These are phyloP conservation scores for Serendipita sp. DNA, from an alignment of 768 basidiomycete genomes.

Conservation along the genomic window DNA sequence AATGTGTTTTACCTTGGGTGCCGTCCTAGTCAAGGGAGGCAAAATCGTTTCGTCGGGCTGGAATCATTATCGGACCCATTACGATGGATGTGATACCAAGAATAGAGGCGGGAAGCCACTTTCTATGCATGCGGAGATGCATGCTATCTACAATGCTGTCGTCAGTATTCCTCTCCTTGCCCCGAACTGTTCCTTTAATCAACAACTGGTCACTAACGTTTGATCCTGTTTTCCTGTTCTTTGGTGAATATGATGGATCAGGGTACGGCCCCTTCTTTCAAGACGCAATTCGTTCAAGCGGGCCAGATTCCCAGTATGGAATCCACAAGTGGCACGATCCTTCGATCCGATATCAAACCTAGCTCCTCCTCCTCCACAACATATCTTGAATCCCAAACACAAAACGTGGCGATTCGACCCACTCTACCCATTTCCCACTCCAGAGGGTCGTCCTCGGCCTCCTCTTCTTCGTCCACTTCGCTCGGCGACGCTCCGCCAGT, in stretches of 20 bases:
- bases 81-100: slow-evolving; percentile 28
- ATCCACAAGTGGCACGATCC: background rate
- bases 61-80: slow-evolving; percentile 39
- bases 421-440: background rate
- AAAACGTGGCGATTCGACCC: too few species aligned
- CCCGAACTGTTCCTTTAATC: too few species aligned
- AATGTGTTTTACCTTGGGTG: slow-evolving; percentile 33
- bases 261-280: slow-evolving; percentile 26
- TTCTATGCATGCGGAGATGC: slow-evolving; percentile 44
- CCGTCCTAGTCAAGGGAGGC: slow-evolving; percentile 40
- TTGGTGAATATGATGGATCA: too few species aligned
- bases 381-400: background rate
- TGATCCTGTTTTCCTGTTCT: too few species aligned
- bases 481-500: slow-evolving; percentile 4
- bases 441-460: background rate
- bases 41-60: slow-evolving; percentile 35
- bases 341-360: background rate
- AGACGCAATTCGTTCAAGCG: slow-evolving; percentile 34
- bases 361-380: background rate
- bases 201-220: background rate
- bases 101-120: slow-evolving; percentile 26
- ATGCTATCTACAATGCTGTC: slow-evolving; percentile 36
- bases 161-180: slow-evolving; percentile 16
- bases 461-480: background rate
- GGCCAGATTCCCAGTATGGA: slow-evolving; percentile 10